Evolutionary conservation across 2,329 filamentous ascomycete genomes (phyloP).

Genomic region (Verticillium dahliae): DNA sequence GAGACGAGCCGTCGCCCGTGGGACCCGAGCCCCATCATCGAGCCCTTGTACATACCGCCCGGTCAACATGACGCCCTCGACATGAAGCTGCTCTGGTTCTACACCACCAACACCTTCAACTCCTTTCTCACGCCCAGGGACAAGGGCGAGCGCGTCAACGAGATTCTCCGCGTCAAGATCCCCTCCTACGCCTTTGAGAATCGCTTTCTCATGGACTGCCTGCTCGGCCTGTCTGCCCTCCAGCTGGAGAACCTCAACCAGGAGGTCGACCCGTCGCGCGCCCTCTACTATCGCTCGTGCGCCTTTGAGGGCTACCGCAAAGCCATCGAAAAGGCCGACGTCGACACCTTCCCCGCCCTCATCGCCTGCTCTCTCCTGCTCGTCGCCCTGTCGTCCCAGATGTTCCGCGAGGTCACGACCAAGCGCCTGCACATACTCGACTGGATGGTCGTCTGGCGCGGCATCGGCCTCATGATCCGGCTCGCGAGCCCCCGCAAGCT

Average conservation of each 20-base stretch:
- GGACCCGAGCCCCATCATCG: conserved; percentile 5
- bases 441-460: conserved; percentile 51
- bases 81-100: conserved; percentile 40
- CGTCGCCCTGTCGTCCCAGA: conserved; percentile 41
- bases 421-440: conserved; percentile 44
- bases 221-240: conserved; percentile 45
- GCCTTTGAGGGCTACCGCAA: conserved; percentile 44
- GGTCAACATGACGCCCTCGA: conserved; percentile 28
- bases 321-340: conserved; percentile 40
- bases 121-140: not conserved
- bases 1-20: not conserved
- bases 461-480: conserved; percentile 42
- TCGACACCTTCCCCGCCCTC: conserved; percentile 41
- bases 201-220: conserved; percentile 48
- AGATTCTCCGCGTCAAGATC: conserved; percentile 38
- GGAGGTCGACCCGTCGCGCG: conserved; percentile 29
- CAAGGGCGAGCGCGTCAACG: conserved; percentile 29
- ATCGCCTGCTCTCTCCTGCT: conserved; percentile 45
- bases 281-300: conserved; percentile 37
- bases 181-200: conserved; percentile 43
- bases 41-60: conserved; percentile 21
- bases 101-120: not conserved
- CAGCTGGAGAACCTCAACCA: conserved; percentile 37
- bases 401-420: conserved; percentile 39
- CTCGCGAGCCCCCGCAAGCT: conserved; percentile 24